Evolutionary conservation across 2,329 filamentous ascomycete species (phyloP).

Genomic region (Cytospora piceae): DNA sequence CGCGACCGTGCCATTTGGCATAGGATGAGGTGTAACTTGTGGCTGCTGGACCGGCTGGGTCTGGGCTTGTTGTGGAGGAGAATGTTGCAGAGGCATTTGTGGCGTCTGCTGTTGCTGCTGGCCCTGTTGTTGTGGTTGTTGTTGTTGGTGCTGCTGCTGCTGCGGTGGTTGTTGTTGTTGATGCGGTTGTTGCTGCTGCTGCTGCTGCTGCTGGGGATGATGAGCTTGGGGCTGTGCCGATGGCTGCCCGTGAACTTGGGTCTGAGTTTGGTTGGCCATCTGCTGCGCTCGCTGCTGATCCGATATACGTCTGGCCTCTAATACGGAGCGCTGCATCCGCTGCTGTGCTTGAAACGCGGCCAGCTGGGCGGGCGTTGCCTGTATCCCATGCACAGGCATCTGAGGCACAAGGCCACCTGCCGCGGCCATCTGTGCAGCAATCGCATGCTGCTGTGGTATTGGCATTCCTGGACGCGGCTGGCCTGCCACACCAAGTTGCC

Average conservation of each 20-base stretch:
- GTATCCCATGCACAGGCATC: constrained; percentile 62
- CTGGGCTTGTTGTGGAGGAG: constrained; percentile 36
- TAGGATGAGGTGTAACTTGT: constrained; percentile 42
- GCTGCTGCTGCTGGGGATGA: constrained; percentile 42
- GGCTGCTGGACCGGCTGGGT: constrained; percentile 39
- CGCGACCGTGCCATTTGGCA: constrained; percentile 33
- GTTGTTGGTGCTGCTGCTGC: constrained; percentile 45
- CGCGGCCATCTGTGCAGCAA: constrained; percentile 52
- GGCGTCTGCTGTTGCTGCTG: constrained; percentile 38
- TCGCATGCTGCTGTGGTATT: constrained; percentile 52
- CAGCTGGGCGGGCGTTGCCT: constrained; percentile 65
- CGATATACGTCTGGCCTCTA: constrained; percentile 68
- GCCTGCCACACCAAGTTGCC: constrained; percentile 49
- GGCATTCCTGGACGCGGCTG: constrained; percentile 57
- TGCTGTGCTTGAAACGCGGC: constrained; percentile 62
- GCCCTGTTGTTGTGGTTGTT: constrained; percentile 40
- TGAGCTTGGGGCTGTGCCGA: constrained; percentile 44
- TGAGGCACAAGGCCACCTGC: constrained; percentile 54
- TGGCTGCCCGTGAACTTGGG: constrained; percentile 41
- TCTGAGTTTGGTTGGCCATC: constrained; percentile 32
- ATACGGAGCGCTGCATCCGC: constrained; percentile 62
- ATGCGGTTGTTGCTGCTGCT: constrained; percentile 35
- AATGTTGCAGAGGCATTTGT: constrained; percentile 37
- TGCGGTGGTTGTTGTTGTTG: constrained; percentile 40
- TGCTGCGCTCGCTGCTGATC: constrained; percentile 58